Percentiles rank a stretch among this genome's conserved stretches.
These are phyloP conservation scores for Gossypium aridum DNA, from an alignment of 441 rosid species.

Conservation along the genomic window DNA sequence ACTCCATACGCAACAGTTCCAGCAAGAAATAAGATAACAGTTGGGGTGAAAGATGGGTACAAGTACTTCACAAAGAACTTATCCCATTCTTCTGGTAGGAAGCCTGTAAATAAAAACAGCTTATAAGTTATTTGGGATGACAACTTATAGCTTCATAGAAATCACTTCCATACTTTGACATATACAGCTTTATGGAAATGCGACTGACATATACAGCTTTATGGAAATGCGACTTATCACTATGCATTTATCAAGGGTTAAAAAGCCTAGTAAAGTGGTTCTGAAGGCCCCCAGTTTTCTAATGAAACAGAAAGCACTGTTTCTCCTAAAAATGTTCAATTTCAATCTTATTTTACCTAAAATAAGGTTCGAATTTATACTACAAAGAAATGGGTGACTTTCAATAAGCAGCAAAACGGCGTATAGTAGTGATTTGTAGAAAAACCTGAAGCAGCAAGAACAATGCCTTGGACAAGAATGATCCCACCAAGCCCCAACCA, in stretches of 20 bases:
- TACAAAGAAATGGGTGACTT: not conserved
- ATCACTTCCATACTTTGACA: not conserved
- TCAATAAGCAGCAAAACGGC: not conserved
- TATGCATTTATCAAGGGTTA: not conserved
- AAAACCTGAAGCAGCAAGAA: constrained; percentile 72
- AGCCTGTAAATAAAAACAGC: constrained; percentile 38
- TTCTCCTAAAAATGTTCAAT: not conserved
- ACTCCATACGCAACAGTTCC: constrained; percentile 83
- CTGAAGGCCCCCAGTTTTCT: not conserved
- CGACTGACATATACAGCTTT: too few relatives aligned
- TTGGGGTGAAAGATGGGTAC: constrained; percentile 77
- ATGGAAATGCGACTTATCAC: not conserved
- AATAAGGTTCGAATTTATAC: not conserved
- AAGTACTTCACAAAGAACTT: constrained; percentile 75
- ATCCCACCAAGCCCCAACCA: constrained; percentile 82
- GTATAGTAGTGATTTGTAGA: not conserved
- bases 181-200: not conserved
- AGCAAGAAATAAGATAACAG: constrained; percentile 64
- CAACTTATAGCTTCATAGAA: not conserved
- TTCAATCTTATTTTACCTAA: not conserved
- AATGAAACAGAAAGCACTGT: not conserved
- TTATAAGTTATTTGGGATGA: not conserved
- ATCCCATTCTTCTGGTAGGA: constrained; percentile 83
- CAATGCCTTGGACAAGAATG: constrained; percentile 65
- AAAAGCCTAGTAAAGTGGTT: not conserved